Evolutionary conservation across 306 rosid genomes (phyloP), one percentile per base, ranked within the genome.

Genomic region (Cotoneaster glaucophyllus): DNA sequence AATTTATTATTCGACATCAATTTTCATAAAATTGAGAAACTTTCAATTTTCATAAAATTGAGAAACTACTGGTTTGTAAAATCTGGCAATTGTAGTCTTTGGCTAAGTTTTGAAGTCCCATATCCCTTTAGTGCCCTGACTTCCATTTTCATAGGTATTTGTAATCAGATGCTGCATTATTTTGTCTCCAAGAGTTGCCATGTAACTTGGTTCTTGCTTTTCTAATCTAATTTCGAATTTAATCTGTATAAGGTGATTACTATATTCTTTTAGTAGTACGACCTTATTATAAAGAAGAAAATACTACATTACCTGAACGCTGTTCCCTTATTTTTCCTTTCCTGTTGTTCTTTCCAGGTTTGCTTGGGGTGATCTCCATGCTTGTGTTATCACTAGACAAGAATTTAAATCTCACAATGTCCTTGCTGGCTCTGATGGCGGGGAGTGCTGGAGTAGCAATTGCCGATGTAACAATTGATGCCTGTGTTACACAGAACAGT

Each of bases 401-500:
- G 67, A 84, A 89, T 64, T 81, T 95, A 78, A 93, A 92, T 81
- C 87, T 95, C 25, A 81, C 85, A 67, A 82, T 89, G 41, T 97
- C 98, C 39, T 24, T 92, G 70, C 45, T 90, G 81, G 73, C 87
- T 63, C 80, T 95, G 73, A 90, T 97, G 73, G 88, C 84, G 17
- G 96, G 90, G 65, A 92, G 97, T 82, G 92, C 97, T 57, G 97
- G 96, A 43, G 96, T 76, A 76, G 97, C 98, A 65, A 79, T 90
- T 80, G 97, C 99, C 31, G 99, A 95, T 66, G 99, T 95, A 70
- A 95, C 99, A 37, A 95, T 92, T 73, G 99, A 95, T 81, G 99
- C 99, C 10, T 92, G 97, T 72, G 89, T 90, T 75, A 97, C 99
- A 59, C 97, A 92, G 78, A 95, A 92, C 85, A 95, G 97, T 66